Percentiles rank a stretch among this genome's conserved stretches.
These are phyloP conservation scores for Bromus sterilis DNA, from an alignment of 176 grass and related monocot species.

Conservation along the genomic window DNA sequence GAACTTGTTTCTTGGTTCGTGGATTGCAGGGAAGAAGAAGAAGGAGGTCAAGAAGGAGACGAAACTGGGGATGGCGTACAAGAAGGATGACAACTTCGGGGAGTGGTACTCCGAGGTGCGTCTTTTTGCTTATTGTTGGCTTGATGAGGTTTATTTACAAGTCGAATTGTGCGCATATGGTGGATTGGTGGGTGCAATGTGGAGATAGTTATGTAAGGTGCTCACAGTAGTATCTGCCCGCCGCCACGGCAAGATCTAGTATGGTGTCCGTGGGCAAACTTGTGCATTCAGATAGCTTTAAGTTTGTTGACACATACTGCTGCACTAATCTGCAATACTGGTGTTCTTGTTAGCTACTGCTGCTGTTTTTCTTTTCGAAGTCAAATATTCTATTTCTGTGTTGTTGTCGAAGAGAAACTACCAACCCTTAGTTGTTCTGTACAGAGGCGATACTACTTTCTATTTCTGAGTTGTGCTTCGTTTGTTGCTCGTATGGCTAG, in stretches of 20 bases:
- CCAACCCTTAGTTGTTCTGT: too few species aligned
- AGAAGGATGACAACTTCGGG: conserved; percentile 86
- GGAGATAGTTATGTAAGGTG: background rate
- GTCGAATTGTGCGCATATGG: background rate
- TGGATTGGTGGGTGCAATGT: background rate
- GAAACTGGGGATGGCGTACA: conserved; percentile 67
- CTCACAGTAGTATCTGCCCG: background rate
- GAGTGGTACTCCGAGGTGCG: conserved; percentile 94
- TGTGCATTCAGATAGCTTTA: background rate
- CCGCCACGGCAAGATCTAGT: background rate
- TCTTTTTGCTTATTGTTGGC: background rate
- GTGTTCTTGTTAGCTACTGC: background rate
- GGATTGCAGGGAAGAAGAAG: conserved; percentile 56
- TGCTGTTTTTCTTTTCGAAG: background rate
- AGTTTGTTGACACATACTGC: background rate
- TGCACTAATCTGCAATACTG: background rate
- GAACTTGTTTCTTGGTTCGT: background rate
- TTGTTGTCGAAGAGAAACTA: background rate
- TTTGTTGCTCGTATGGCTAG: background rate
- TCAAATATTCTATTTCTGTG: background rate
- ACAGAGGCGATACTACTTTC: too few species aligned
- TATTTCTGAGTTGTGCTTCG: too few species aligned
- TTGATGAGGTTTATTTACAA: background rate
- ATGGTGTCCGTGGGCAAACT: background rate
- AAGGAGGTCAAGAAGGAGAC: conserved; percentile 99